Conservation (phyloP, 257 asterid genomes). For the Solanum medicagineum region DNA sequence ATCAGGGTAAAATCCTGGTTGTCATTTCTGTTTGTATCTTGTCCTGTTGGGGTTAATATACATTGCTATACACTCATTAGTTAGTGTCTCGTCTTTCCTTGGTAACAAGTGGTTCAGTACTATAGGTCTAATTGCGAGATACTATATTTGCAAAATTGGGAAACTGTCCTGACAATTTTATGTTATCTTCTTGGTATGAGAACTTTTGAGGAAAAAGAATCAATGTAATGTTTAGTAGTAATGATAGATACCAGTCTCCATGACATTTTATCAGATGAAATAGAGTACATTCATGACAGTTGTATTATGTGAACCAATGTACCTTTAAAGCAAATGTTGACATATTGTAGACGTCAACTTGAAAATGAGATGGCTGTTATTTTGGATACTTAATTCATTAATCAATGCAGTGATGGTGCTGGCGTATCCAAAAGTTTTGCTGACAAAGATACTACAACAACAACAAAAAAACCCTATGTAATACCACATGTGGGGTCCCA, state of each 20-base stretch:
- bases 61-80: neutral
- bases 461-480: neutral
- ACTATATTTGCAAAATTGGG: neutral
- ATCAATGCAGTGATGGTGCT: neutral
- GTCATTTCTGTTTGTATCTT: neutral
- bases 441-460: neutral
- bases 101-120: neutral
- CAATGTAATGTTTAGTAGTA: neutral
- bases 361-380: neutral
- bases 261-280: neutral
- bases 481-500: neutral
- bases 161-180: neutral
- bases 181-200: neutral
- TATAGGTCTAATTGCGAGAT: neutral
- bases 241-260: neutral
- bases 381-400: neutral
- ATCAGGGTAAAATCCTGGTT: neutral
- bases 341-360: neutral
- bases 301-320: neutral
- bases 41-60: neutral
- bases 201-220: neutral
- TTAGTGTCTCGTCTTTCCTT: neutral
- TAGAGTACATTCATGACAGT: neutral
- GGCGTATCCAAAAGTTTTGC: neutral
- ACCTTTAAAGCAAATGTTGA: neutral